A percentile compares a stretch with the other conserved stretches of the same genome.
Conservation (phyloP, 345 rosid species). For the Pseudoturritis turrita region DNA sequence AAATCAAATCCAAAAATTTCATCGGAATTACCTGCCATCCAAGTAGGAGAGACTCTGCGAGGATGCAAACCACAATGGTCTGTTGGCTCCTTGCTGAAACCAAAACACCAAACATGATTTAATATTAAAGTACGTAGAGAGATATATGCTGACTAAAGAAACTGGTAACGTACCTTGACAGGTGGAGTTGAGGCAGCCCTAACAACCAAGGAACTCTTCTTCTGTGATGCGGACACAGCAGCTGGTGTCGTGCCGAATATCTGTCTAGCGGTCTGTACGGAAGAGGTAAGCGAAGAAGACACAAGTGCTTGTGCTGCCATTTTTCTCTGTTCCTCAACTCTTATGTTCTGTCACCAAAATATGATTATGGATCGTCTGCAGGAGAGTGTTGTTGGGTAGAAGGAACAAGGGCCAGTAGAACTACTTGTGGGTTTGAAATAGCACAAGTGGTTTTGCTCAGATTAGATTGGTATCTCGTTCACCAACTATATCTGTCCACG, state of each 20-base stretch:
- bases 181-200: slow-evolving; percentile 89
- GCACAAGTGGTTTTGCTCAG: slow-evolving; percentile 28
- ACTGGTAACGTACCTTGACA: slow-evolving; percentile 54
- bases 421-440: slow-evolving; percentile 28
- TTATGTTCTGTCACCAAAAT: slow-evolving; percentile 24
- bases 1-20: not conserved
- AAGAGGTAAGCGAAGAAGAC: slow-evolving; percentile 77
- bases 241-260: slow-evolving; percentile 51
- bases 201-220: slow-evolving; percentile 60
- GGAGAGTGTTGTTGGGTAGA: too few relatives aligned
- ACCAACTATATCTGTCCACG: slow-evolving; percentile 64
- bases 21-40: slow-evolving; percentile 85
- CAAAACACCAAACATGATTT: slow-evolving; percentile 20
- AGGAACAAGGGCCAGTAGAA: too few relatives aligned
- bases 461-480: slow-evolving; percentile 58
- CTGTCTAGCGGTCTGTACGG: slow-evolving; percentile 76
- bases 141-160: too few relatives aligned
- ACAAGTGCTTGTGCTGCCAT: slow-evolving; percentile 93
- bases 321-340: slow-evolving; percentile 1
- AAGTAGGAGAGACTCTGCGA: slow-evolving; percentile 86
- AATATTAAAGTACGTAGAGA: too few relatives aligned
- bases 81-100: slow-evolving; percentile 79
- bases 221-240: slow-evolving; percentile 36
- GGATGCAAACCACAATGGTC: slow-evolving; percentile 93
- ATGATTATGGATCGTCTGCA: too few relatives aligned